Percentiles rank a stretch among this genome's conserved stretches.
Conservation (phyloP, 768 basidiomycete genomes). For the Chalciporus sphaerocephalus region DNA sequence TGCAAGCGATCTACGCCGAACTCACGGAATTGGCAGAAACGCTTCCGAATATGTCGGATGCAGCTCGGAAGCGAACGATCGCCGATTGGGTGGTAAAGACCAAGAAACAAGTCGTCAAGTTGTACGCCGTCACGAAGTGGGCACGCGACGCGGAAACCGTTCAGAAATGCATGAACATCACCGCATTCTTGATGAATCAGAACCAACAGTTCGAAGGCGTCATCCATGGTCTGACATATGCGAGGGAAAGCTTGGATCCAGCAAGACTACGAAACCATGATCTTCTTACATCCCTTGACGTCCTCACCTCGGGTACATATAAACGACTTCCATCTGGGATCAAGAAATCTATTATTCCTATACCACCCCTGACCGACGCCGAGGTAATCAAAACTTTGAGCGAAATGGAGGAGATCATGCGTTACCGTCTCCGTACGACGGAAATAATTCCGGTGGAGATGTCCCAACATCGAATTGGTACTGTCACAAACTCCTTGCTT, state of each 20-base stretch:
- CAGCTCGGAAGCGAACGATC: conserved; percentile 70
- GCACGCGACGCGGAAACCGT: conserved; percentile 76
- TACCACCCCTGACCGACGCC: conserved; percentile 58
- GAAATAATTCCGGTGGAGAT: conserved; percentile 84
- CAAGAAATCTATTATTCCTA: conserved; percentile 74
- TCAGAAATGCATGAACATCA: conserved; percentile 90
- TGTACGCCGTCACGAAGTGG: conserved; percentile 87
- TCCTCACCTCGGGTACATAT: conserved; percentile 85
- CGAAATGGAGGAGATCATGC: conserved; percentile 74
- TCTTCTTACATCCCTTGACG: conserved; percentile 84
- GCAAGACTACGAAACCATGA: conserved; percentile 92
- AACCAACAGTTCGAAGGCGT: conserved; percentile 78
- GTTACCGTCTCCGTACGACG: conserved; percentile 70
- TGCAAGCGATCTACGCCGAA: conserved; percentile 79
- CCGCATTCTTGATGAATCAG: conserved; percentile 80
- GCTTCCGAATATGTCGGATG: conserved; percentile 84
- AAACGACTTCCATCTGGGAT: conserved; percentile 74
- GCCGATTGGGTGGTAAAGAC: conserved; percentile 90
- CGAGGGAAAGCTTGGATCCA: conserved; percentile 66
- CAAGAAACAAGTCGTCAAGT: conserved; percentile 85
- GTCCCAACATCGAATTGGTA: conserved; percentile 65
- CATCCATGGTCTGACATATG: conserved; percentile 56
- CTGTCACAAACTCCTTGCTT: conserved; percentile 23
- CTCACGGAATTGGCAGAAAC: conserved; percentile 82
- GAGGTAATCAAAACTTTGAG: conserved; percentile 61